Evolutionary conservation across 805 yeast species (phyloP).

Genomic region (Candida adriatica): DNA sequence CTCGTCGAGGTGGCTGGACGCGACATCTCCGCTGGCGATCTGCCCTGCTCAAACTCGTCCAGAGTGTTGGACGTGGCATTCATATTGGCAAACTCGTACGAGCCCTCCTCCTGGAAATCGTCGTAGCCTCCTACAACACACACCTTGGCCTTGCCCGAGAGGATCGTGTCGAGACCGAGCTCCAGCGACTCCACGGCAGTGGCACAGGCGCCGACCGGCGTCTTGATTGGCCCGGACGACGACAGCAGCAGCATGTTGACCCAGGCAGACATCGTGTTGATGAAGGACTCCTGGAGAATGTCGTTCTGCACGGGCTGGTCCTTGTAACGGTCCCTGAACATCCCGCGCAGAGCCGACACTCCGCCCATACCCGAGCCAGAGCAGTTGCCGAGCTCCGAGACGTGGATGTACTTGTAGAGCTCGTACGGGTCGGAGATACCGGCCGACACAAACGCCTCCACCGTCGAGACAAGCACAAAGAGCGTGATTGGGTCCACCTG

Average conservation of each 20-base stretch:
- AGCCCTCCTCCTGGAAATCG: conserved; percentile 99
- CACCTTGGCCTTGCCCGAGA: conserved; percentile 91
- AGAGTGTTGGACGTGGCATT: conserved; percentile 91
- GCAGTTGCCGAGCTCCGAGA: conserved; percentile 98
- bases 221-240: conserved; percentile 97
- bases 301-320: conserved; percentile 97
- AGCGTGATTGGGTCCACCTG: conserved; percentile 97
- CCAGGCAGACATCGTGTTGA: conserved; percentile 99
- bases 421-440: conserved; percentile 99
- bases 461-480: conserved; percentile 88
- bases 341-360: conserved; percentile 92
- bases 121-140: conserved; percentile 98
- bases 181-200: conserved; percentile 98
- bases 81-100: conserved; percentile 97
- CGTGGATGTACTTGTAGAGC: conserved; percentile 96
- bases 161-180: conserved; percentile 88
- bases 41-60: conserved; percentile 88
- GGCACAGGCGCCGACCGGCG: conserved; percentile 99
- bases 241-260: conserved; percentile 96
- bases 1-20: conserved; percentile 96
- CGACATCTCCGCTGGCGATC: conserved; percentile 98
- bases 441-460: conserved; percentile 86
- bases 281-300: conserved; percentile 94
- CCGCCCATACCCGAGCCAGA: conserved; percentile 99
- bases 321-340: conserved; percentile 91